Evolutionary conservation across 208 protist genomes (phyloP), one percentile per base, ranked within the genome.

Genomic region (Acanthamoeba castellanii): DNA sequence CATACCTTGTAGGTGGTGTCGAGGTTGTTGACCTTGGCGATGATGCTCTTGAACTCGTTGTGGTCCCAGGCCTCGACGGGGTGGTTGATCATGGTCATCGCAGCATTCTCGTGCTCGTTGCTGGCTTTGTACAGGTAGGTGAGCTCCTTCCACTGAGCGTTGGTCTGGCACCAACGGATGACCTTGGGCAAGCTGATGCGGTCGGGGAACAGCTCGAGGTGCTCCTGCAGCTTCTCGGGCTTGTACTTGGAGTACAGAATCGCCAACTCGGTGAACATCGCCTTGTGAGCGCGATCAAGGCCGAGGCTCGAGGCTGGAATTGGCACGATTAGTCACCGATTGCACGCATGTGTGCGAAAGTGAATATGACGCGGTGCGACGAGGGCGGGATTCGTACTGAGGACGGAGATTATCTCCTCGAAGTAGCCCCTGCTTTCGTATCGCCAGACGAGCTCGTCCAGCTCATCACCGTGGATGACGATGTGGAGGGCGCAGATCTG

Each of bases 231-330:
- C 96, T 99, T 99, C 94, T 99, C 98, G n/a, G 99, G 99, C 94
- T 98, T 98, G 97, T 99, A 99, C 96, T 99, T 99, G 37, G 99
- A 98, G 95, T 99, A 99, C n/a, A 99, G 95, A 42, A 99, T 97
- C 81, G 98, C 99, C 85, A 99, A 99, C 96, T 99, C 99, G 50
- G 99, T 99, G 97, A 99, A 99, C 96, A 99, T 99, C 92, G 98
- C 99, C 97, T 99, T 99, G 96, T 99, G 99, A 5, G 99, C 99
- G 34, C 99, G 98, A 94, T 99, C 99, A 47, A 98, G 96, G 50
- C 96, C 96, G 16, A 99, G 96, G 74, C 99, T 99, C 57, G 97
- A 98, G 95, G 99, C 99, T 72, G 99, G 96, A 81, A 76, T 27
- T 1, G 18, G 42, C 25, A 81, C 18, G 70, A 13, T 64, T 64